Percentiles rank a stretch among this genome's conserved stretches.
These are phyloP conservation scores for Fusarium miscanthi DNA, from an alignment of 2,329 filamentous ascomycete species.

Conservation along the genomic window DNA sequence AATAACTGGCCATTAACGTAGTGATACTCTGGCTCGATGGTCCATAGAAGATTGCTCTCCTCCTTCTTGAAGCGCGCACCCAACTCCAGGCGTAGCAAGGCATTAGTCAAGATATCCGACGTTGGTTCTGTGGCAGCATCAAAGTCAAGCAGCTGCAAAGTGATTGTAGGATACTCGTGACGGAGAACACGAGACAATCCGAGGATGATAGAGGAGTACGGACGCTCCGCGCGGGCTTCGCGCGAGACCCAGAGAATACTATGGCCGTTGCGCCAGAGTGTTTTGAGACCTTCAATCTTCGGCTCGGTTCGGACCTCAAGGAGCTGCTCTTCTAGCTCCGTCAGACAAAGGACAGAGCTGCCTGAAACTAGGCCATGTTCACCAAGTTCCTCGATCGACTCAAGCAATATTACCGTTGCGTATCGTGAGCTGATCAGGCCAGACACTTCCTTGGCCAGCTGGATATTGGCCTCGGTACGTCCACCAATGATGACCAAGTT, in stretches of 20 bases:
- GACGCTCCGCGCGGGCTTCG: neutral
- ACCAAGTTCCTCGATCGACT: neutral
- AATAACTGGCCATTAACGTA: neutral
- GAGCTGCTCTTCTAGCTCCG: neutral
- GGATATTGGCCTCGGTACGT: neutral
- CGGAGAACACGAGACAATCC: neutral
- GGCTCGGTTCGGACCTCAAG: neutral
- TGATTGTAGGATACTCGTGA: neutral
- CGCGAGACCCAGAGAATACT: slow-evolving; percentile 4
- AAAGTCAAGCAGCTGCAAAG: neutral
- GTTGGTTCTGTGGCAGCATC: neutral
- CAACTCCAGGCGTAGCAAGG: neutral
- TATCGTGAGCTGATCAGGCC: neutral
- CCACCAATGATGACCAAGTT: neutral
- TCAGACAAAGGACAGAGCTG: neutral
- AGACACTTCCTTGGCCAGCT: neutral
- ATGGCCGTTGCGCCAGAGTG: neutral
- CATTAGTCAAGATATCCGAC: neutral
- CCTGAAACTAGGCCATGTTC: neutral
- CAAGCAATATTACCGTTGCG: neutral
- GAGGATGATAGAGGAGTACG: neutral
- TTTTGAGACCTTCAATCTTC: neutral
- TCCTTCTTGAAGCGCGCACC: neutral
- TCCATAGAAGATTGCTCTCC: neutral
- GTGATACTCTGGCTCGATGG: neutral